Percentiles rank a stretch among this genome's conserved stretches.
Conservation (phyloP, 2,329 filamentous ascomycete species). For the Fusarium concolor region DNA sequence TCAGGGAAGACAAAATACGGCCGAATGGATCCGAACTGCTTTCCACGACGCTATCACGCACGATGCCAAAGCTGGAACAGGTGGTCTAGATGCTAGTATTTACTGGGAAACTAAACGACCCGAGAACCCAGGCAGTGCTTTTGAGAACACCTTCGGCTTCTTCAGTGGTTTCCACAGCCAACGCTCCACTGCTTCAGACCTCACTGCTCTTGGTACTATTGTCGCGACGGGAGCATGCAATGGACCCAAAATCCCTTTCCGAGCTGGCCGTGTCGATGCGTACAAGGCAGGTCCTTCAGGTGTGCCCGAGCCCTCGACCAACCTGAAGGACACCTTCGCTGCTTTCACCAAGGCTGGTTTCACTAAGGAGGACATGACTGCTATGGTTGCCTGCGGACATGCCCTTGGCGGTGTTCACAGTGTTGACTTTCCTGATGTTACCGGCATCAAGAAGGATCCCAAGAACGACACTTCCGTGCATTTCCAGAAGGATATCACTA, state of each 20-base stretch:
- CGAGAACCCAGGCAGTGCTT: slow-evolving; percentile 40
- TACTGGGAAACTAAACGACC: slow-evolving; percentile 41
- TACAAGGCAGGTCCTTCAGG: slow-evolving; percentile 44
- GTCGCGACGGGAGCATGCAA: slow-evolving; percentile 56
- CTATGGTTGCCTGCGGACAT: slow-evolving; percentile 53
- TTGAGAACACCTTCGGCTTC: slow-evolving; percentile 51
- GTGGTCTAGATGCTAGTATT: slow-evolving; percentile 44
- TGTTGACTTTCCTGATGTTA: slow-evolving; percentile 56
- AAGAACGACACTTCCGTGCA: slow-evolving; percentile 47
- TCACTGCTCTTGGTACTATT: slow-evolving; percentile 49
- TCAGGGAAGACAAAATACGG: slow-evolving; percentile 37
- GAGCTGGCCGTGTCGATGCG: slow-evolving; percentile 49
- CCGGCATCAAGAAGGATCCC: not conserved
- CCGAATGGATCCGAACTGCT: slow-evolving; percentile 46
- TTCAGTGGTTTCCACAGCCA: slow-evolving; percentile 23
- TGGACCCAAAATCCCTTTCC: slow-evolving; percentile 44
- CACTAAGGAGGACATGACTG: slow-evolving; percentile 51
- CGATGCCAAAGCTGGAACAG: slow-evolving; percentile 33
- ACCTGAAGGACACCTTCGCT: slow-evolving; percentile 41
- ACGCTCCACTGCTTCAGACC: slow-evolving; percentile 42
- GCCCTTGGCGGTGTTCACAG: slow-evolving; percentile 58
- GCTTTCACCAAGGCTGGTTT: slow-evolving; percentile 50
- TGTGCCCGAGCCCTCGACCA: slow-evolving; percentile 49
- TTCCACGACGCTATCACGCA: slow-evolving; percentile 46
- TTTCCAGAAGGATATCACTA: slow-evolving; percentile 52